Percentiles rank a stretch among this genome's conserved stretches.
Conservation (phyloP, 345 rosid species). For the Adansonia digitata region DNA sequence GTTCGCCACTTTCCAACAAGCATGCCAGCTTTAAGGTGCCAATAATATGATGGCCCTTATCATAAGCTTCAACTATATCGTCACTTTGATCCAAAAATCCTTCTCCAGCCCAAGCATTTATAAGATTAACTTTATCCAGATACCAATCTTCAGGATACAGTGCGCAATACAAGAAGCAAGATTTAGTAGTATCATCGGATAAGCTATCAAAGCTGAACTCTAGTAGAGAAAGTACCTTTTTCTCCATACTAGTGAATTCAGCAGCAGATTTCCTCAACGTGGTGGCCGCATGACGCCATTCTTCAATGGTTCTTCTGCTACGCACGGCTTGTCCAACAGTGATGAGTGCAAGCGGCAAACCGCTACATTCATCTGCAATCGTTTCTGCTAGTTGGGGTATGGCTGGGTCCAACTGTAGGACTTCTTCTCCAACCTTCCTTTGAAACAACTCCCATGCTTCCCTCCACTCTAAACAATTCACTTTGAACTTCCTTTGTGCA, state of each 20-base stretch:
- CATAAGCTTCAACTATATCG: not conserved
- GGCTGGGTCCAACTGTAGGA: not conserved
- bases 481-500: not conserved
- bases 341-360: not conserved
- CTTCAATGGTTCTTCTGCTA: not conserved
- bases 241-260: not conserved
- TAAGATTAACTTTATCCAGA: not conserved
- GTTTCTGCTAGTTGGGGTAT: not conserved
- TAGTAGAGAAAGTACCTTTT: not conserved
- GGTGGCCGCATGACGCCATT: not conserved
- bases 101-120: not conserved
- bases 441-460: not conserved
- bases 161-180: not conserved
- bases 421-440: not conserved
- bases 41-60: not conserved
- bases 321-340: not conserved
- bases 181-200: not conserved
- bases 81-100: not conserved
- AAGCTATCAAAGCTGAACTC: not conserved
- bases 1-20: not conserved
- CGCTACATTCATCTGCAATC: not conserved
- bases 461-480: not conserved
- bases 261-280: not conserved
- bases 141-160: not conserved
- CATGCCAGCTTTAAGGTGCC: not conserved